Base-by-base conservation (phyloP, 352 stramenopile species). In the Pythium scleroteichum region DNA sequence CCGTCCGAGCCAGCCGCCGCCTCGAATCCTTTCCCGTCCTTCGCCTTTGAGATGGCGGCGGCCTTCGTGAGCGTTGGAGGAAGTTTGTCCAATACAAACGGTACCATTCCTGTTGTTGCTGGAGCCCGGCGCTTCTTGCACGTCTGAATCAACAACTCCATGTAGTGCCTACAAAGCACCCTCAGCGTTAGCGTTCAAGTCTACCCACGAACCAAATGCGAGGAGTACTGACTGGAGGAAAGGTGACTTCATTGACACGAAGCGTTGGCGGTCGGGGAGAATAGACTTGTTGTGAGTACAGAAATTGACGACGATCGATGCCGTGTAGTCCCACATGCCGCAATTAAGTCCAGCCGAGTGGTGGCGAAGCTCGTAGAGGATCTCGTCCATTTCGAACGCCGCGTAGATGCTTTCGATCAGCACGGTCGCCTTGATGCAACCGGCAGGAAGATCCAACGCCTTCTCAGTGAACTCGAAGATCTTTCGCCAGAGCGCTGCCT, bases 281-380 rank as follows among this genome's bases (percentile, higher is more conserved):
- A 98, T 72, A 46, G 76, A 97, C 55, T 87, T 68, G 19, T 19
- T 38, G 41, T 89, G 79, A 33, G 80, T 75, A 45, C 94, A 88
- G 20, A 98, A 97, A 62, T 93, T 94, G 65, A 98, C 97, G 65
- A 98, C 96, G 67, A 97, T 97, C 17, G 90, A 98, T 60, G 97
- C 97, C 7, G 97, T 96, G 73, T 98, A 98, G 73, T 98, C 95
- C 94, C 96, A 99, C 64, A 97, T 94, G 35, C 97, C 97, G 70
- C 95, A 98, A 73, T 99, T 99, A 39, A 99, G 72, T 24, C 96
- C 97, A 12, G 87, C 74, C 17, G 90, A 98, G 76, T 99, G 94
- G 59, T 98, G 80, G 45, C 90, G 87, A 49, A 99, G 82, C 71
- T 98, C 95, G 61, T 94, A 98, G 3, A 98, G 75, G 58, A 95